These are phyloP conservation scores for Clohesyomyces aquaticus DNA, from an alignment of 495 filamentous ascomycete species.

Conservation along the genomic window DNA sequence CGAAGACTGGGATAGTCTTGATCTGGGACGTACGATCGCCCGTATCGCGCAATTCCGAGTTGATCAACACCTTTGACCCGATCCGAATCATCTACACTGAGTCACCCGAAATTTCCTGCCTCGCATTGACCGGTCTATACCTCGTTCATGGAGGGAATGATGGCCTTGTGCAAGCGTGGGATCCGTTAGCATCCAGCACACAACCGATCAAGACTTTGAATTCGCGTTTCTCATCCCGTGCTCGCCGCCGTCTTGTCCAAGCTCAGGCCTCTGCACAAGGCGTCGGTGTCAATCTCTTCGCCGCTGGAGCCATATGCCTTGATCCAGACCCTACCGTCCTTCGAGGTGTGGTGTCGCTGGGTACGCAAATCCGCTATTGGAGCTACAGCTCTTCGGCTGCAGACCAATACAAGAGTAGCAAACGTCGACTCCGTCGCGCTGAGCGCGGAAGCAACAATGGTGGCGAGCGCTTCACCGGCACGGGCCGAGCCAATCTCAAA, in stretches of 20 bases:
- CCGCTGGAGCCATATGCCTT: slow-evolving; percentile 79
- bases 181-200: slow-evolving; percentile 80
- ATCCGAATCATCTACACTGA: slow-evolving; percentile 86
- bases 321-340: slow-evolving; percentile 88
- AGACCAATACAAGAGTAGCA: slow-evolving; percentile 67
- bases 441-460: slow-evolving; percentile 62
- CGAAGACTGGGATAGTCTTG: slow-evolving; percentile 72
- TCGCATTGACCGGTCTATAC: slow-evolving; percentile 86
- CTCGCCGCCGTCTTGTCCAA: slow-evolving; percentile 72
- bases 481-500: slow-evolving; percentile 64
- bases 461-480: slow-evolving; percentile 60
- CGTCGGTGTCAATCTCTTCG: slow-evolving; percentile 76
- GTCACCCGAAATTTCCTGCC: slow-evolving; percentile 81
- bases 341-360: slow-evolving; percentile 89
- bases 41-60: slow-evolving; percentile 53
- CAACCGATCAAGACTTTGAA: slow-evolving; percentile 86
- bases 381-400: slow-evolving; percentile 75
- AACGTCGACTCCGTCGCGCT: slow-evolving; percentile 63
- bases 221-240: slow-evolving; percentile 80
- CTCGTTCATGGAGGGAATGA: slow-evolving; percentile 93
- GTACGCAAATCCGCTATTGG: slow-evolving; percentile 89
- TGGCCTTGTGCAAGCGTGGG: slow-evolving; percentile 95
- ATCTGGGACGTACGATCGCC: slow-evolving; percentile 84
- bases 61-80: slow-evolving; percentile 62
- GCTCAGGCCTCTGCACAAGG: slow-evolving; percentile 68